Percentiles rank a stretch among this genome's conserved stretches.
Evolutionary conservation across 495 filamentous ascomycete genomes (phyloP).

Genomic region (Penicillium verhagenii): DNA sequence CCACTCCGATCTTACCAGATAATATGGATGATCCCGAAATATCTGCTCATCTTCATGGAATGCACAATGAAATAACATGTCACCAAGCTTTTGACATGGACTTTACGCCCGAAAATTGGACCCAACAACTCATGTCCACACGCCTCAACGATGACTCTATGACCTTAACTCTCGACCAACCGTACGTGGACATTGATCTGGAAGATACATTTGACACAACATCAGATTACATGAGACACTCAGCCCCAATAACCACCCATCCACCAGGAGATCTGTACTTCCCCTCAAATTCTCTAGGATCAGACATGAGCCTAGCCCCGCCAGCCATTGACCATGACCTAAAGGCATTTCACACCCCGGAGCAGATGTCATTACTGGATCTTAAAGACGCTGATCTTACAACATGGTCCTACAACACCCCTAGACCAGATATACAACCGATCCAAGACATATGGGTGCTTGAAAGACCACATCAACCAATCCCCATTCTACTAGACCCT

Average conservation of each 20-base stretch:
- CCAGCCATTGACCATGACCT: not conserved
- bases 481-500: not conserved
- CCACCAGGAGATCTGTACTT: not conserved
- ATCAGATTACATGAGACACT: constrained; percentile 5
- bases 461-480: not conserved
- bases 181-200: constrained; percentile 10
- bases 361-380: not conserved
- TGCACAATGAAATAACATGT: not conserved
- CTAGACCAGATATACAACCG: not conserved
- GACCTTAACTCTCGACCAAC: not conserved
- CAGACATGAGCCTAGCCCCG: not conserved
- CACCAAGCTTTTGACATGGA: constrained; percentile 23
- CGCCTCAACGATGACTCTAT: constrained; percentile 10
- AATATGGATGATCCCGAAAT: not conserved
- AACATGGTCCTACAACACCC: not conserved
- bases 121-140: constrained; percentile 29
- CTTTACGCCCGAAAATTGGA: constrained; percentile 29
- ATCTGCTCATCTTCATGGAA: not conserved
- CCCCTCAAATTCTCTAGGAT: not conserved
- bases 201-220: constrained; percentile 13
- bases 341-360: not conserved
- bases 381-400: not conserved
- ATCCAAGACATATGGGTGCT: constrained; percentile 3
- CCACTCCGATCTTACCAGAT: not conserved
- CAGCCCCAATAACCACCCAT: not conserved